These are phyloP conservation scores for Acanthochlamys bracteata DNA, from an alignment of 106 monocot genomes.

Conservation along the genomic window DNA sequence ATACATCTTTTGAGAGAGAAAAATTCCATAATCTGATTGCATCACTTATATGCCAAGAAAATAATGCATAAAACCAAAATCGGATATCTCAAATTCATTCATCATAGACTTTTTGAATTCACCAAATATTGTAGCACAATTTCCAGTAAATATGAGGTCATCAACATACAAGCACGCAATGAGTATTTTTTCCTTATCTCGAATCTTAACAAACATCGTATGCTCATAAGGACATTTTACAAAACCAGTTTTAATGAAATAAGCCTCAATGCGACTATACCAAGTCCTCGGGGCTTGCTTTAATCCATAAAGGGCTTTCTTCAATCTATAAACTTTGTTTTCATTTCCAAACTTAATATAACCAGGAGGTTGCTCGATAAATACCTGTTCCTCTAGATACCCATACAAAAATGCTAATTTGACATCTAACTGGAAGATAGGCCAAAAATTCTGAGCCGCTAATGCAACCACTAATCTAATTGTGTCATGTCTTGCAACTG, in stretches of 20 bases:
- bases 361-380: conserved; percentile 16
- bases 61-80: conserved; percentile 7
- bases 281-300: conserved; percentile 13
- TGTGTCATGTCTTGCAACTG: conserved; percentile 7
- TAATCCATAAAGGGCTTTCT: conserved; percentile 16
- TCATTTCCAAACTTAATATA: conserved; percentile 5
- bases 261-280: conserved; percentile 11
- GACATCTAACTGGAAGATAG: conserved; percentile 14
- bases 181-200: not conserved
- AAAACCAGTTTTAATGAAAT: conserved; percentile 10
- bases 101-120: conserved; percentile 14
- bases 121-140: conserved; percentile 10
- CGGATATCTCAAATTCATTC: conserved; percentile 10
- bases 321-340: conserved; percentile 12
- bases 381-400: conserved; percentile 7
- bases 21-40: not conserved
- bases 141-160: conserved; percentile 15
- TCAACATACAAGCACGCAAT: conserved; percentile 15
- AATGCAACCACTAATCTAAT: conserved; percentile 15
- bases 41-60: conserved; percentile 4
- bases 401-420: conserved; percentile 16
- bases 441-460: conserved; percentile 11
- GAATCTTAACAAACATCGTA: conserved; percentile 9
- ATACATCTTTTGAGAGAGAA: conserved; percentile 8
- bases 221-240: conserved; percentile 14